Evolutionary conservation across 768 basidiomycete genomes (phyloP).

Genomic region (Lactarius trivialis): DNA sequence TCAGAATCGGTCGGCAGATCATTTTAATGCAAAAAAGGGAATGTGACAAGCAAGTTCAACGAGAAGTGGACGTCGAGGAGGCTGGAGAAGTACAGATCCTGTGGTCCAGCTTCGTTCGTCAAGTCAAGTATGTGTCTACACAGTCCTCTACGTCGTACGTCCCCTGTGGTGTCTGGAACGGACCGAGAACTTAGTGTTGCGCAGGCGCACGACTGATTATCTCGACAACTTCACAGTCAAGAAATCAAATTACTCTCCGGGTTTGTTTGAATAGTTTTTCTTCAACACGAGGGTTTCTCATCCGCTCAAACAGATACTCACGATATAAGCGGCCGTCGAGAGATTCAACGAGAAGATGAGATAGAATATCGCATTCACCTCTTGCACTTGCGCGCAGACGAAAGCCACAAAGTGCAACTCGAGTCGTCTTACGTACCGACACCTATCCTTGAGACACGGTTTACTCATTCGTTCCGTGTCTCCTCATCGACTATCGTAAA

Average conservation of each 20-base stretch:
- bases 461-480: too few species aligned
- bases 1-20: neutral
- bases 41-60: slow-evolving; percentile 5
- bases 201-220: neutral
- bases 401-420: slow-evolving; percentile 15
- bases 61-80: neutral
- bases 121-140: neutral
- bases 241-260: neutral
- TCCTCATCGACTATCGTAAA: neutral
- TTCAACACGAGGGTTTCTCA: neutral
- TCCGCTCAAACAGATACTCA: neutral
- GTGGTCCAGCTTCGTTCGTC: slow-evolving; percentile 4
- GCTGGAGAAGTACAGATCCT: neutral
- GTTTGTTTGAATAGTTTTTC: neutral
- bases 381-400: slow-evolving; percentile 5
- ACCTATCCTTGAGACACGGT: neutral
- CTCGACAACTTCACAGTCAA: neutral
- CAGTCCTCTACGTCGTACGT: slow-evolving; percentile 10
- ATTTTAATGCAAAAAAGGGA: slow-evolving; percentile 8
- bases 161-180: neutral
- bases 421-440: slow-evolving; percentile 16
- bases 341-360: slow-evolving; percentile 3
- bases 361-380: slow-evolving; percentile 9
- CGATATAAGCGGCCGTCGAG: slow-evolving; percentile 8
- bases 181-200: neutral